phyloP scores from a whole-genome alignment of 306 rosid genomes.

The Cicer arietinum region DNA sequence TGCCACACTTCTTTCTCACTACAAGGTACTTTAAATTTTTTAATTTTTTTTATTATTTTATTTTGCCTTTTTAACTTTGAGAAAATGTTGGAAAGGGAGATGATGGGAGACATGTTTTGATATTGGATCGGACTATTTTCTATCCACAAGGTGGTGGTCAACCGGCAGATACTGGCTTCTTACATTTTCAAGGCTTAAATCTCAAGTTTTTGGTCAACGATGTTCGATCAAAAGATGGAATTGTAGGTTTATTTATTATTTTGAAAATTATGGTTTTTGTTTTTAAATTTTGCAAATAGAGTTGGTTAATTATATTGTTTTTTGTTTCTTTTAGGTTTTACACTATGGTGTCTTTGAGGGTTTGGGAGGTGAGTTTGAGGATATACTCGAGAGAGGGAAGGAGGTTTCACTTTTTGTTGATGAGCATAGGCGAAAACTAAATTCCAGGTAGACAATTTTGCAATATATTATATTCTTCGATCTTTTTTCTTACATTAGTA shows the following conservation, averaged over 20 bases:
- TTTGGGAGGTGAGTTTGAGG: slow-evolving; percentile 47
- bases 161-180: slow-evolving; percentile 69
- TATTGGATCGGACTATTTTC: slow-evolving; percentile 72
- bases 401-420: slow-evolving; percentile 68
- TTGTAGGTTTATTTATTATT: slow-evolving; percentile 52
- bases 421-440: slow-evolving; percentile 68
- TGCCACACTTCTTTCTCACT: slow-evolving; percentile 58
- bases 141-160: slow-evolving; percentile 96
- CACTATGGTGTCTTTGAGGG: slow-evolving; percentile 68
- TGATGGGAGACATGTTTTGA: slow-evolving; percentile 64
- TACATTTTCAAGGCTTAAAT: slow-evolving; percentile 44
- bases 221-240: slow-evolving; percentile 71
- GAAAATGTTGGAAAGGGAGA: slow-evolving; percentile 53
- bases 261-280: neutral
- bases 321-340: slow-evolving; percentile 53
- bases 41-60: neutral
- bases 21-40: slow-evolving; percentile 46
- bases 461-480: neutral
- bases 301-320: neutral
- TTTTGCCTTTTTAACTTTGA: neutral
- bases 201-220: slow-evolving; percentile 64
- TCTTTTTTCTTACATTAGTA: neutral
- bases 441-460: slow-evolving; percentile 56
- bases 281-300: neutral
- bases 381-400: slow-evolving; percentile 47